These are phyloP conservation scores for Lactarius hengduanensis DNA, from an alignment of 768 basidiomycete genomes.

Conservation along the genomic window DNA sequence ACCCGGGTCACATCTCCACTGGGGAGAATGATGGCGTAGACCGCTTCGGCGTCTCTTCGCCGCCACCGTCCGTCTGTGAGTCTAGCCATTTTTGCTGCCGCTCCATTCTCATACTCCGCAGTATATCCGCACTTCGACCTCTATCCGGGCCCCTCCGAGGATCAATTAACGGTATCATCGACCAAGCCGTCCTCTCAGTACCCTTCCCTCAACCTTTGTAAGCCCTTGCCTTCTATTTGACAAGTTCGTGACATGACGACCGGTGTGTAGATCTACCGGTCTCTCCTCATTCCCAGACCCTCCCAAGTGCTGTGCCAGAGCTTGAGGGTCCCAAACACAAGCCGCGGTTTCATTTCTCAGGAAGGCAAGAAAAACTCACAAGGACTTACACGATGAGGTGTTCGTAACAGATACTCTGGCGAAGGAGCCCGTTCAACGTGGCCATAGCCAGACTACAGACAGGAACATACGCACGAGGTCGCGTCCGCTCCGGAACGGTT, in stretches of 20 bases:
- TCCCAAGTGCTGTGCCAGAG: constrained; percentile 17
- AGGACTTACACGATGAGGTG: constrained; percentile 16
- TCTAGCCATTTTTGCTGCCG: neutral
- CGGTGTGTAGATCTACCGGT: constrained; percentile 29
- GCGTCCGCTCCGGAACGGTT: constrained; percentile 29
- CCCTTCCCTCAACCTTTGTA: constrained; percentile 33
- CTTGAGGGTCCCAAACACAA: neutral
- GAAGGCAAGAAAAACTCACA: constrained; percentile 9
- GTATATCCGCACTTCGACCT: constrained; percentile 34
- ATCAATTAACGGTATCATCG: neutral
- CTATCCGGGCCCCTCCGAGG: constrained; percentile 22
- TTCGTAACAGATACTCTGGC: neutral
- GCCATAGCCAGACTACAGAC: neutral
- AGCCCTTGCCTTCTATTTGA: constrained; percentile 6
- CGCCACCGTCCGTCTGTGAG: constrained; percentile 17
- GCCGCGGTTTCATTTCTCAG: neutral
- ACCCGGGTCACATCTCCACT: constrained; percentile 17
- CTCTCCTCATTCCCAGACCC: constrained; percentile 34
- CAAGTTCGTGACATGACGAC: neutral
- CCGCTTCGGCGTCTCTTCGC: constrained; percentile 27
- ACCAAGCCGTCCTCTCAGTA: constrained; percentile 24
- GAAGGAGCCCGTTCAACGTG: neutral
- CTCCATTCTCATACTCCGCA: constrained; percentile 6
- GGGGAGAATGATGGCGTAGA: constrained; percentile 4
- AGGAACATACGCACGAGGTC: constrained; percentile 8